A percentile compares a stretch with the other conserved stretches of the same genome.
These are phyloP conservation scores for Ascochyta koolunga DNA, from an alignment of 2,329 filamentous ascomycete genomes.

Conservation along the genomic window DNA sequence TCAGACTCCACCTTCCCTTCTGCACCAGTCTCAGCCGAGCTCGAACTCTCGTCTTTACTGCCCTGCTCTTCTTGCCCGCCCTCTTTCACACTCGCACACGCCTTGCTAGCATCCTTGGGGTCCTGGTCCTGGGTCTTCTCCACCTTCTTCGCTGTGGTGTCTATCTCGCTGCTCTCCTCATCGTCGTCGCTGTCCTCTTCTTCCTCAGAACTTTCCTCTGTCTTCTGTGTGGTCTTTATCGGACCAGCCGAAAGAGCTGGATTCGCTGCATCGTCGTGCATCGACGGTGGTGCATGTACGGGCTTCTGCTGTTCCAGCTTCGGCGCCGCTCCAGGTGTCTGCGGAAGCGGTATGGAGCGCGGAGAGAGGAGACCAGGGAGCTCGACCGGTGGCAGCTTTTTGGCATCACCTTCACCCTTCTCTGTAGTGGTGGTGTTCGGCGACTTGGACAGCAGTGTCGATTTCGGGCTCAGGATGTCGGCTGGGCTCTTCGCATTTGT, in stretches of 20 bases:
- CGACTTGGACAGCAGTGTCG: conserved; percentile 14
- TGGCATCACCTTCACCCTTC: conserved; percentile 3
- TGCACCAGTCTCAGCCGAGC: neutral
- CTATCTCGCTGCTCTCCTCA: conserved; percentile 20
- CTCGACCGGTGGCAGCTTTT: neutral
- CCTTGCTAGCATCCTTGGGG: conserved; percentile 37
- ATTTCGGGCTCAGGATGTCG: conserved; percentile 17
- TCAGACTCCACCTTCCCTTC: neutral
- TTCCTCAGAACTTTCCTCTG: conserved; percentile 14
- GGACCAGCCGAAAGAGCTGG: conserved; percentile 31
- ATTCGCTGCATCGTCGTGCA: conserved; percentile 34
- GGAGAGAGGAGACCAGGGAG: conserved; percentile 29
- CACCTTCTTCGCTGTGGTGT: conserved; percentile 11
- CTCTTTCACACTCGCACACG: conserved; percentile 48
- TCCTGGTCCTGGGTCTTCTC: conserved; percentile 33
- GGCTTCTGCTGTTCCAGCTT: conserved; percentile 27
- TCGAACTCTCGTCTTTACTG: neutral
- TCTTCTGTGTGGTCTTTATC: conserved; percentile 19
- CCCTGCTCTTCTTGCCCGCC: conserved; percentile 21
- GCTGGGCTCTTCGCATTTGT: conserved; percentile 39
- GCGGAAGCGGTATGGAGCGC: conserved; percentile 32
- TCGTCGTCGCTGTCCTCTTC: conserved; percentile 17
- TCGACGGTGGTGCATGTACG: conserved; percentile 29
- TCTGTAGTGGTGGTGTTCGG: conserved; percentile 12
- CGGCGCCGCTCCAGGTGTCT: conserved; percentile 27